Base-by-base conservation (phyloP, 371 early-diverging fungal genomes). In the Entomophthora muscae region DNA sequence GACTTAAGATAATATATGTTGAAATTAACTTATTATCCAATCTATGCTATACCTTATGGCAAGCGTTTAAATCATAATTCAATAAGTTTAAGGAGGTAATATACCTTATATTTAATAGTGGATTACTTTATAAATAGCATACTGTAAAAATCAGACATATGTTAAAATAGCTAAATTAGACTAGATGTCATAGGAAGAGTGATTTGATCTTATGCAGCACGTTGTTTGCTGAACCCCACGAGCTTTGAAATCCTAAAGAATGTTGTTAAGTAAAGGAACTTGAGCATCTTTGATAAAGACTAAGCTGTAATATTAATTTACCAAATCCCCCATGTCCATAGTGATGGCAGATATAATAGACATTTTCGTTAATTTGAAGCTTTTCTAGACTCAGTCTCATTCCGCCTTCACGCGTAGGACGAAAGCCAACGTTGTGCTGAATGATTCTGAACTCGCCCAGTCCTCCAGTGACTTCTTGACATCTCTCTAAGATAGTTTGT, bases 301-400 rank as follows among this genome's bases (percentile, higher is more conserved):
- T 3, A 63, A 28, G 51, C 3, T 12, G 23, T 28, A 27, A 52
- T 17, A 30, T 21, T 42, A 27, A 63, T 65, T 71, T 74, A 68
- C 84, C 88, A 65, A 76, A 83, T 0, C 85, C 84, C 27, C 86
- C 86, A 71, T 91, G 91, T 0, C 91, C 91, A 73, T 89, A 89
- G 63, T 83, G 83, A 71, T 88, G 85, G 79, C 76, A 1, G 87
- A 71, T 32, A 82, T 30, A 7, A 84, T 69, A 3, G 67, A 69
- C 32, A 71, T 70, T 13, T 76, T 76, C 27, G 57, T 62, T 0
- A 32, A 61, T 3, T 52, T 58, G 24, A 21, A 54, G 7, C 28
- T 59, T 3, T 31, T 13, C 82, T 3, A 78, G 78, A 63, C 88
- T 88, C 29, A 85, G 63, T 17, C 90, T 80, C 22, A 84, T 77